Evolutionary conservation across 202 grass and related monocot genomes (phyloP).

Genomic region (Miscanthus sacchariflorus): DNA sequence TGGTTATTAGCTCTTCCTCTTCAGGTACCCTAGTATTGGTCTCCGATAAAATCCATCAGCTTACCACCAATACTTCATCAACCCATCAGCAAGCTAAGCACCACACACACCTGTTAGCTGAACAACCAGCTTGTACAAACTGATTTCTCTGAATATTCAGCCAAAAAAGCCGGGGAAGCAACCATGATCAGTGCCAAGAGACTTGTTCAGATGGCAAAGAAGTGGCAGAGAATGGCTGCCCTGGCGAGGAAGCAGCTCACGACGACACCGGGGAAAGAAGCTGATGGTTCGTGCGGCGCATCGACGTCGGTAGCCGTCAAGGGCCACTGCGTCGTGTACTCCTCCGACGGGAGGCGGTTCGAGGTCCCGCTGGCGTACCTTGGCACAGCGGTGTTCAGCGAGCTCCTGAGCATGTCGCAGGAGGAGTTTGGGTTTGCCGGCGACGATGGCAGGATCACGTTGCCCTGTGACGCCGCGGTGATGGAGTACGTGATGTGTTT

Average conservation of each 20-base stretch:
- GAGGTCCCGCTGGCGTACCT: constrained; percentile 58
- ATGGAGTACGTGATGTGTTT: constrained; percentile 58
- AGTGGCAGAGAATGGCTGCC: constrained; percentile 60
- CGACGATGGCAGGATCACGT: constrained; percentile 50
- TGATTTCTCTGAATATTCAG: not conserved
- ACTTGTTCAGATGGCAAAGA: constrained; percentile 59
- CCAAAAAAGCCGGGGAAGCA: constrained; percentile 18
- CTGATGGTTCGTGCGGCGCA: not conserved
- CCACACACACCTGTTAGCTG: too few species aligned
- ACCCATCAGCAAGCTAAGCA: constrained; percentile 14
- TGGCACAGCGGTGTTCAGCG: constrained; percentile 36
- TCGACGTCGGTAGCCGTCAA: constrained; percentile 11
- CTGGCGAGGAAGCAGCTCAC: constrained; percentile 41
- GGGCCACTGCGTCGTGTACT: constrained; percentile 62
- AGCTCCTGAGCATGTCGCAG: constrained; percentile 63
- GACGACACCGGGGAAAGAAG: not conserved
- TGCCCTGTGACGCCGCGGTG: constrained; percentile 47
- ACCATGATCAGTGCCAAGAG: constrained; percentile 70
- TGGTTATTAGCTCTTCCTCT: too few species aligned
- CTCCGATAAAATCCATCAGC: constrained; percentile 28
- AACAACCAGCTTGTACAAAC: not conserved
- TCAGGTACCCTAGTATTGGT: too few species aligned
- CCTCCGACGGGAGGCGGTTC: constrained; percentile 45
- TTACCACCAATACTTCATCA: not conserved
- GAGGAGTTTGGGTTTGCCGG: constrained; percentile 57